These are phyloP conservation scores for Thermothielavioides terrestris DNA, from an alignment of 495 filamentous ascomycete species.

Conservation along the genomic window DNA sequence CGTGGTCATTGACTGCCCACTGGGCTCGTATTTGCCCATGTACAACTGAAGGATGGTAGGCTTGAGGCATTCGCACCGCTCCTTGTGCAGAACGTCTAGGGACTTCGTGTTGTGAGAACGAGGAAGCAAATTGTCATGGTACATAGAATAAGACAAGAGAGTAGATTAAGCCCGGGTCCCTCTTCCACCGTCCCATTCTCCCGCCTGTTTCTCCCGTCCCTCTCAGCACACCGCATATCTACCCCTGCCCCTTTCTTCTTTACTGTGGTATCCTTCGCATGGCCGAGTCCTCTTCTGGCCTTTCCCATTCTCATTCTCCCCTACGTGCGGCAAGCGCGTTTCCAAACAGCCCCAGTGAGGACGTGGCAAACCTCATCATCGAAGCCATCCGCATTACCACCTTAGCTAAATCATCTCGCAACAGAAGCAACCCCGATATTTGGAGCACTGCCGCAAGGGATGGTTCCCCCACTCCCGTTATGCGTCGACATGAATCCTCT, in stretches of 20 bases:
- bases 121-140: not conserved
- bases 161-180: too few species aligned
- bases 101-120: constrained; percentile 3
- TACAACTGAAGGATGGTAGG: constrained; percentile 29
- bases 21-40: constrained; percentile 22
- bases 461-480: not conserved
- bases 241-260: too few species aligned
- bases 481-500: not conserved
- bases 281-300: too few species aligned
- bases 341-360: not conserved
- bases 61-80: constrained; percentile 34
- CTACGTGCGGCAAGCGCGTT: not conserved
- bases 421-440: not conserved
- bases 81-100: constrained; percentile 23
- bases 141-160: not conserved
- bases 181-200: not conserved
- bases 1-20: constrained; percentile 4
- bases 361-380: not conserved
- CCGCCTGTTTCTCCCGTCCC: too few species aligned
- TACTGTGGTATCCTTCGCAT: too few species aligned
- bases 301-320: not conserved
- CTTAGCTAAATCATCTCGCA: not conserved
- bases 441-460: not conserved
- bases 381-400: not conserved
- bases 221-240: too few species aligned